These are phyloP conservation scores for Dothiorella sarmentorum DNA, from an alignment of 2,329 filamentous ascomycete genomes.

Conservation along the genomic window DNA sequence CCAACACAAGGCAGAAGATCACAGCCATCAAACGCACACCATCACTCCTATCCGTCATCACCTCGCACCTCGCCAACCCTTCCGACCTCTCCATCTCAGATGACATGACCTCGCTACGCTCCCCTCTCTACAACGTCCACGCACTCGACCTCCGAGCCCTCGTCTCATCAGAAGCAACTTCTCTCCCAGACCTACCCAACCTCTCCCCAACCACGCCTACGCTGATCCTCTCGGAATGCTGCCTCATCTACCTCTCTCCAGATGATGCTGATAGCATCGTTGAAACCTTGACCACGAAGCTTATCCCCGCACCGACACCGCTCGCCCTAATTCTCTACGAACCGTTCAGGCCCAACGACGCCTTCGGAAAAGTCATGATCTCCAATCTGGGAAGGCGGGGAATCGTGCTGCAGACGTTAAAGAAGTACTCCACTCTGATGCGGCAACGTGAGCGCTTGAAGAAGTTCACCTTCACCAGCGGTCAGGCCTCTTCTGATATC, in stretches of 20 bases:
- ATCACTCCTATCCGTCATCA: constrained; percentile 23
- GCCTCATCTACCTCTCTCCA: constrained; percentile 79
- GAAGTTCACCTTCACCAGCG: constrained; percentile 61
- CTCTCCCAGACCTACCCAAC: constrained; percentile 34
- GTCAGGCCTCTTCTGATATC: constrained; percentile 58
- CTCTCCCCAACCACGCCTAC: constrained; percentile 65
- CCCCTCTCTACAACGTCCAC: constrained; percentile 52
- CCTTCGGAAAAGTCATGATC: constrained; percentile 90
- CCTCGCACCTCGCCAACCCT: constrained; percentile 31
- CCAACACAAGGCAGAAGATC: constrained; percentile 68
- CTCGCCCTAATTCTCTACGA: constrained; percentile 77
- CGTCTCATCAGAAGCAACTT: constrained; percentile 27
- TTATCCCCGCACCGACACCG: constrained; percentile 45
- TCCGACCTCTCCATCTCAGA: constrained; percentile 36
- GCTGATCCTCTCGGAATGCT: constrained; percentile 89
- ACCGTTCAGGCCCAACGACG: constrained; percentile 75
- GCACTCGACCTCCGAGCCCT: constrained; percentile 67
- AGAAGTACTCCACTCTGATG: constrained; percentile 63
- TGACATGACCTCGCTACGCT: constrained; percentile 44
- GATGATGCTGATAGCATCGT: constrained; percentile 63
- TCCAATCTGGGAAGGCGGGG: constrained; percentile 78
- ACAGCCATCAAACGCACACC: constrained; percentile 34
- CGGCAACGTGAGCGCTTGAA: constrained; percentile 67
- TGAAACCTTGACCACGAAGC: constrained; percentile 33
- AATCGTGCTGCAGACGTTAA: constrained; percentile 80